A percentile compares a stretch with the other conserved stretches of the same genome.
phyloP scores from a whole-genome alignment of 805 yeast genomes.

The Metschnikowia koreensis region DNA sequence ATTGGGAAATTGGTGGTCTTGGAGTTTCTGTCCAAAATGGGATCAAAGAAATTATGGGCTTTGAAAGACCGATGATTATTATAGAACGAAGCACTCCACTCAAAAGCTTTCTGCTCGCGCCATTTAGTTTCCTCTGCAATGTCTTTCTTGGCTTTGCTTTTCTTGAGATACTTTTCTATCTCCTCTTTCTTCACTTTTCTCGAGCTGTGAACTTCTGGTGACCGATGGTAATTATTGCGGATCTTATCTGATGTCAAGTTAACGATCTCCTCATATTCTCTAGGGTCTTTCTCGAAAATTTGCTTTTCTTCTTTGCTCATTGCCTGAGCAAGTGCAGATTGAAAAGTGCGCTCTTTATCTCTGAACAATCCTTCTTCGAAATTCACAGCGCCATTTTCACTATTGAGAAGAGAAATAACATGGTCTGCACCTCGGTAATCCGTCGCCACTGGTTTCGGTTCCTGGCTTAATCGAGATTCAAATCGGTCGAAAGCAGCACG shows the following conservation, averaged over 20 bases:
- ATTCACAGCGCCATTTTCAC: background rate
- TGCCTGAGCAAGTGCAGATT: slow-evolving; percentile 25
- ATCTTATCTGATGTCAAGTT: slow-evolving; percentile 20
- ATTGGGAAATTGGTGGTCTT: slow-evolving; percentile 15
- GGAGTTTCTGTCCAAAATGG: slow-evolving; percentile 23
- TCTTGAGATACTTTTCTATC: slow-evolving; percentile 42
- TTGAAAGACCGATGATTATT: slow-evolving; percentile 41
- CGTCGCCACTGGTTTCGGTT: background rate
- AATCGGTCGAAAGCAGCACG: slow-evolving; percentile 25
- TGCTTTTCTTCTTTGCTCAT: slow-evolving; percentile 19
- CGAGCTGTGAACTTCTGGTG: background rate
- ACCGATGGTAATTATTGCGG: slow-evolving; percentile 14
- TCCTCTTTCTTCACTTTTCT: slow-evolving; percentile 12
- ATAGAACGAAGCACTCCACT: slow-evolving; percentile 44
- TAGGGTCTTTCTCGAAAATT: slow-evolving; percentile 9
- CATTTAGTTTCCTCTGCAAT: slow-evolving; percentile 43
- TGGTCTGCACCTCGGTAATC: slow-evolving; percentile 10
- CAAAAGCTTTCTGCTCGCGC: slow-evolving; percentile 50
- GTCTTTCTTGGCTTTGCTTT: slow-evolving; percentile 42
- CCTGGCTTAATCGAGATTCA: slow-evolving; percentile 15
- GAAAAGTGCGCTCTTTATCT: slow-evolving; percentile 18
- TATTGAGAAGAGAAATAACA: slow-evolving; percentile 7
- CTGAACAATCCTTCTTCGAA: background rate
- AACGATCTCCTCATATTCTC: slow-evolving; percentile 16
- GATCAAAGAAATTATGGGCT: slow-evolving; percentile 45